phyloP scores from a whole-genome alignment of 2,329 filamentous ascomycete genomes.

The Talaromyces rugulosus region DNA sequence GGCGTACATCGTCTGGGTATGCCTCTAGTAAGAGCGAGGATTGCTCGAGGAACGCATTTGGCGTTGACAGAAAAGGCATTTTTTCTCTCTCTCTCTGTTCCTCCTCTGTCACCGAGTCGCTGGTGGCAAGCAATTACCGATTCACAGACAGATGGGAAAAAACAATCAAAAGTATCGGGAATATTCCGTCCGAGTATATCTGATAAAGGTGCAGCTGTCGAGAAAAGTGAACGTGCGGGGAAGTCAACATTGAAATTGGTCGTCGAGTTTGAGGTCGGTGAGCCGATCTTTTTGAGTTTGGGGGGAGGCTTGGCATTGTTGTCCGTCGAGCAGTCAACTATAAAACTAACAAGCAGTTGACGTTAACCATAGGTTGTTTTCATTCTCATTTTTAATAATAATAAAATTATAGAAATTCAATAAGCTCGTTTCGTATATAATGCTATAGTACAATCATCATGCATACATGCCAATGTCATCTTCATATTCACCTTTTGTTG shows the following conservation, averaged over 20 bases:
- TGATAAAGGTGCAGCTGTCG: background rate
- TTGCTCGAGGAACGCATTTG: conserved; percentile 88
- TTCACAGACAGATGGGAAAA: background rate
- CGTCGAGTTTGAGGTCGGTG: background rate
- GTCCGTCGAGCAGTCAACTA: background rate
- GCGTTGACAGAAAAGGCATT: conserved; percentile 78
- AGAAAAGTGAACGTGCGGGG: background rate
- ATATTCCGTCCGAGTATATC: background rate
- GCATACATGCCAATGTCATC: background rate
- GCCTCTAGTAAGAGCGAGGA: conserved; percentile 82
- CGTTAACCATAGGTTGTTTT: background rate
- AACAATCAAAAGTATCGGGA: background rate
- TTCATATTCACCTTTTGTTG: background rate
- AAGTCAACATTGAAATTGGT: background rate
- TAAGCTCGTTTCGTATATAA: background rate
- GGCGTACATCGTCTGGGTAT: conserved; percentile 71
- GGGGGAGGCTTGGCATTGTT: background rate
- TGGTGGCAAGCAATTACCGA: background rate
- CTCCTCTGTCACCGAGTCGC: background rate
- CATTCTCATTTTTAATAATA: background rate
- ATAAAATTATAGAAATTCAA: background rate
- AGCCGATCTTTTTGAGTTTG: background rate
- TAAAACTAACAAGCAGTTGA: no score
- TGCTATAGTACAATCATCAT: background rate
- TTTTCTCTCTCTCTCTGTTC: conserved; percentile 14